Conservation (phyloP, 2,329 filamentous ascomycete species). For the Fusarium duplospermum region DNA sequence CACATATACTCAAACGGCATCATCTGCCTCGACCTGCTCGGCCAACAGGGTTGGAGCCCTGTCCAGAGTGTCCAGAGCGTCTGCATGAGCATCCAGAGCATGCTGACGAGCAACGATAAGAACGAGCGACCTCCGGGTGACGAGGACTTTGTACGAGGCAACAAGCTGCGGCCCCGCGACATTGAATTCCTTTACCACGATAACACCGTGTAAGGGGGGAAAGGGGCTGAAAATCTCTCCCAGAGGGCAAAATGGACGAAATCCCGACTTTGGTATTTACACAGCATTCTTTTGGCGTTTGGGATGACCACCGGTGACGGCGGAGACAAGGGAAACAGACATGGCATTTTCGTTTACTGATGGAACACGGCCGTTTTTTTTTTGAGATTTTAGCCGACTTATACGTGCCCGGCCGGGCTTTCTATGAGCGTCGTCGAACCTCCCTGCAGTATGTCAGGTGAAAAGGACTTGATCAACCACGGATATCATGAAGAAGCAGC, state of each 20-base stretch:
- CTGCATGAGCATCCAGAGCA: conserved; percentile 97
- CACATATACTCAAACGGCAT: conserved; percentile 99
- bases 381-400: background rate
- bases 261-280: conserved; percentile 20
- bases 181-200: conserved; percentile 97
- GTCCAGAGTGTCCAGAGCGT: conserved; percentile 98
- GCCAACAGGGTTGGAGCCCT: conserved; percentile 90
- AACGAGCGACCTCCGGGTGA: conserved; percentile 92
- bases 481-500: conserved; percentile 7
- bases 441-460: background rate
- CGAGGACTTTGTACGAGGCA: conserved; percentile 86
- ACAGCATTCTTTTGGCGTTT: conserved; percentile 40
- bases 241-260: background rate
- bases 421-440: conserved; percentile 20
- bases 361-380: conserved; percentile 10
- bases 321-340: conserved; percentile 16
- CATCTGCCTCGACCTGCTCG: conserved; percentile 95
- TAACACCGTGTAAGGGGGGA: conserved; percentile 70
- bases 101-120: conserved; percentile 95
- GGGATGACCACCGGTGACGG: conserved; percentile 23
- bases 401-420: background rate
- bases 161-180: conserved; percentile 83
- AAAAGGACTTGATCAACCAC: conserved; percentile 3
- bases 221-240: background rate
- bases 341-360: conserved; percentile 28